These are phyloP conservation scores for Centella asiatica DNA, from an alignment of 129 eudicot species.

Conservation along the genomic window DNA sequence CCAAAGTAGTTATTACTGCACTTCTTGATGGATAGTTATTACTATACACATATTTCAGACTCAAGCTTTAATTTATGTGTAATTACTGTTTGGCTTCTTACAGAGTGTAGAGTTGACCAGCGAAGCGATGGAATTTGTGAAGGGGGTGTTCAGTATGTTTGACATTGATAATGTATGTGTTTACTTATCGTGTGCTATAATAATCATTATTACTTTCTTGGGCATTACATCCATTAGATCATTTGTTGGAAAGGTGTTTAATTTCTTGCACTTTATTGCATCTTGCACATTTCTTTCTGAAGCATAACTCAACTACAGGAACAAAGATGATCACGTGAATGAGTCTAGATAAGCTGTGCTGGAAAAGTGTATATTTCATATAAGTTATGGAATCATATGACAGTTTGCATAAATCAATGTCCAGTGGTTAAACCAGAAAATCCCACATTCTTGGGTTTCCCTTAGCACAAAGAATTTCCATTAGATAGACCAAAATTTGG, in stretches of 20 bases:
- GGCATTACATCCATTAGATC: neutral
- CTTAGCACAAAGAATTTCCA: neutral
- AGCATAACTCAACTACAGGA: neutral
- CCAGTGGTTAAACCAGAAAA: neutral
- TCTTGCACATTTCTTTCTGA: neutral
- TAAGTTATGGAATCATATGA: no score
- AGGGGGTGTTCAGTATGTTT: conserved; percentile 67
- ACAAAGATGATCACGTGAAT: neutral
- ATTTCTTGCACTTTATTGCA: neutral
- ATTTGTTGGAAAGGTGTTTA: neutral
- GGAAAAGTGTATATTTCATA: no score
- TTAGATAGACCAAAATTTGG: neutral
- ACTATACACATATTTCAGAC: neutral
- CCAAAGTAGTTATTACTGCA: neutral
- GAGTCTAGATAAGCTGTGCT: no score
- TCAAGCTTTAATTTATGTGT: neutral
- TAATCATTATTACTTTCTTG: neutral
- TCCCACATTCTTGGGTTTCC: neutral
- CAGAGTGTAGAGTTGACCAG: conserved; percentile 83
- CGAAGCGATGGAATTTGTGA: conserved; percentile 77
- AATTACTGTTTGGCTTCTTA: conserved; percentile 15
- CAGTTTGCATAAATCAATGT: neutral
- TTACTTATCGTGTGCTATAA: neutral
- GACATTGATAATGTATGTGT: conserved; percentile 67
- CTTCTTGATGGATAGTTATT: neutral